Evolutionary conservation across 2,329 filamentous ascomycete species (phyloP).

Genomic region (Scedosporium aurantiacum): DNA sequence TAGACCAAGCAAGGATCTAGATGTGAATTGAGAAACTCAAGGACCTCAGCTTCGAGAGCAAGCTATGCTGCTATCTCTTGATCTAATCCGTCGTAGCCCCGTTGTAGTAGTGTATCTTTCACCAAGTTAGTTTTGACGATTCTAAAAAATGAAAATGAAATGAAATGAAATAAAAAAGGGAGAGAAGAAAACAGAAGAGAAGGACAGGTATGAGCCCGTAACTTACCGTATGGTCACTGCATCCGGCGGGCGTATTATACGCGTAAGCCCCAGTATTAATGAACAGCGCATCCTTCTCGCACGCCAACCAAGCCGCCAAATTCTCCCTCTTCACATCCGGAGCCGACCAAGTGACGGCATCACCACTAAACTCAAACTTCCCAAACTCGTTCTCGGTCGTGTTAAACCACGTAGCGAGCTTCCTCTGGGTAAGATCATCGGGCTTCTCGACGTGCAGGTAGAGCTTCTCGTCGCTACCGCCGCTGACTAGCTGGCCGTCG

Average conservation of each 20-base stretch:
- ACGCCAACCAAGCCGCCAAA: conserved; percentile 43
- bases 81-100: conserved; percentile 19
- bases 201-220: neutral
- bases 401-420: conserved; percentile 36
- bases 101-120: conserved; percentile 30
- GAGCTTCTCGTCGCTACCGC: conserved; percentile 17
- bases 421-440: conserved; percentile 28
- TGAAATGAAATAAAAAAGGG: too few species aligned
- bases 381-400: conserved; percentile 37
- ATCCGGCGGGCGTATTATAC: conserved; percentile 42
- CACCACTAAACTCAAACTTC: conserved; percentile 40
- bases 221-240: conserved; percentile 39
- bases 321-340: conserved; percentile 36
- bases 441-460: conserved; percentile 32
- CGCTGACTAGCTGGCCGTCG: conserved; percentile 35
- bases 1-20: neutral
- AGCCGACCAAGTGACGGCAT: conserved; percentile 40
- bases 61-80: too few species aligned
- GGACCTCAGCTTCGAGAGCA: neutral
- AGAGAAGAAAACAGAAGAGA: neutral
- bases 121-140: neutral
- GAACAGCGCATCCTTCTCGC: conserved; percentile 32
- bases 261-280: conserved; percentile 45
- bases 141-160: neutral
- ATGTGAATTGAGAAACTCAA: neutral